Evolutionary conservation across 108 stramenopile species (phyloP), one percentile per base, ranked within the genome.

Genomic region (Pseudonitzschia multiseries): DNA sequence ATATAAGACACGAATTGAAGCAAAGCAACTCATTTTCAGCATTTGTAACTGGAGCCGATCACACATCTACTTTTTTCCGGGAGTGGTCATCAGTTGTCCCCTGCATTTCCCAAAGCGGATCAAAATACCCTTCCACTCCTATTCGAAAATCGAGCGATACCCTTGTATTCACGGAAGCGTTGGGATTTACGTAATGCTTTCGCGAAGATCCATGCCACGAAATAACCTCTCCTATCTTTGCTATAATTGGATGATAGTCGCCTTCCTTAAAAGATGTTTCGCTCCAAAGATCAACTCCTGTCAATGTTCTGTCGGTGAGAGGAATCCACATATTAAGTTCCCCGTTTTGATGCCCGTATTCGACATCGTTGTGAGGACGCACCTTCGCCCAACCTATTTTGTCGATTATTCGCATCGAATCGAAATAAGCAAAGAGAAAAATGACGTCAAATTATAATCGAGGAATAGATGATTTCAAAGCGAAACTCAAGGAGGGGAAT

Each of bases 301-400:
- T 93, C 67, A 83, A 70, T 0, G 36, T 40, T 29, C 79, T 68
- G 70, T 84, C 86, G 40, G 93, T 94, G 41, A 96, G 70, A 6
- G 93, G 93, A 13, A 96, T 31, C 95, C 95, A 96, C 76, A 93
- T 93, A 72, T 96, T 96, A 20, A 96, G 70, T 70, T 96, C 95
- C 29, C 92, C 95, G 57, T 93, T 86, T 70, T 93, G 92, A 81
- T 95, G 95, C 12, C 95, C 95, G 71, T 96, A 96, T 28, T 89
- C 83, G 15, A 86, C 86, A 81, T 96, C 95, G 62, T 85, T 71
- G 79, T 96, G 95, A 15, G 92, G 80, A 15, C 81, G 83, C 13
- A 96, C 95, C 44, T 78, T 63, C 6, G 89, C 83, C 67, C 87
- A 84, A 17, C 75, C 54, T 56, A 26, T 24, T 21, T 18, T 52